Evolutionary conservation across 306 rosid genomes (phyloP).

Genomic region (Quillaja saponaria): DNA sequence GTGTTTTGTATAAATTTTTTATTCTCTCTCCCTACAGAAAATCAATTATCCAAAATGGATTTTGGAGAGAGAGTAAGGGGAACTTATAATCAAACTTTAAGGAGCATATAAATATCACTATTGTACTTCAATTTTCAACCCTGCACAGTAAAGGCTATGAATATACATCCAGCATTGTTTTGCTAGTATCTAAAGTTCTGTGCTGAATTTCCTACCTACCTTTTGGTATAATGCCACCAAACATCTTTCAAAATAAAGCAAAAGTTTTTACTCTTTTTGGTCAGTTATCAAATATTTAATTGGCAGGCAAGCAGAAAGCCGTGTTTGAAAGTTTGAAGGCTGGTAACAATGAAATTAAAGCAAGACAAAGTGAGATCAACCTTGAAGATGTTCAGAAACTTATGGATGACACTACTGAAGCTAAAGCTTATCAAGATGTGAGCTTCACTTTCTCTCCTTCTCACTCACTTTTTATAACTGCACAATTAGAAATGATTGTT

Average conservation of each 20-base stretch:
- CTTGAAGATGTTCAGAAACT: conserved; percentile 93
- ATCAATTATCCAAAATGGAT: too few species aligned
- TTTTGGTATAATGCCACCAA: background rate
- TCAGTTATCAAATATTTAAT: conserved; percentile 92
- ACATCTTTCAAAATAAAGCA: background rate
- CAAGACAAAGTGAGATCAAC: conserved; percentile 90
- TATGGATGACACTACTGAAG: conserved; percentile 90
- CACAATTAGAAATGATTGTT: too few species aligned
- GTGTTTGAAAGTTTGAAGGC: conserved; percentile 92
- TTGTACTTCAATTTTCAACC: too few species aligned
- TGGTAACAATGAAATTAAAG: conserved; percentile 83
- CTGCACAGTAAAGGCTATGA: too few species aligned
- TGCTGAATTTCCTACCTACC: too few species aligned
- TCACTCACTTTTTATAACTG: conserved; percentile 17
- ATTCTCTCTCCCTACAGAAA: too few species aligned
- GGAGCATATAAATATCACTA: too few species aligned
- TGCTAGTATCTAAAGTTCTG: too few species aligned
- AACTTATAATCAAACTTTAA: too few species aligned
- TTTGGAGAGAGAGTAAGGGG: too few species aligned
- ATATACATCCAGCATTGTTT: too few species aligned
- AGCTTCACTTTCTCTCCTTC: conserved; percentile 39
- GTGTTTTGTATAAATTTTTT: too few species aligned
- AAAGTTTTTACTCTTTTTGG: conserved; percentile 22
- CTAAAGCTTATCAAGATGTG: conserved; percentile 97
- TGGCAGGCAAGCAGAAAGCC: conserved; percentile 89